phyloP scores from a whole-genome alignment of 345 rosid genomes.

The Limnanthes douglasii region DNA sequence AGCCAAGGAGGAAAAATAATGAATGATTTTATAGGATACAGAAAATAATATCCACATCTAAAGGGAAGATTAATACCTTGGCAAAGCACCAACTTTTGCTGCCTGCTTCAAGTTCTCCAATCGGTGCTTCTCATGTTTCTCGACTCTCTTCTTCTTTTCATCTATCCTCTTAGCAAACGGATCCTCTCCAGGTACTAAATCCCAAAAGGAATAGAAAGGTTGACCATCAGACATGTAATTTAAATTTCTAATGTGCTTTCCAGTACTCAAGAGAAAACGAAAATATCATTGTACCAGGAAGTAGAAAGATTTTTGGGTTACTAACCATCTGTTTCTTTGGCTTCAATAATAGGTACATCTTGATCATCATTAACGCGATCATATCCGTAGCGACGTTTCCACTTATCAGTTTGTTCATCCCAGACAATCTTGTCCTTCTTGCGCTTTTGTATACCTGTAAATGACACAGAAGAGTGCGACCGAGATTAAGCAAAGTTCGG shows the following conservation, averaged over 20 bases:
- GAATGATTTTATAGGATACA: too few species aligned
- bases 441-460: constrained; percentile 66
- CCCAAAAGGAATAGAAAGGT: background rate
- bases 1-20: too few species aligned
- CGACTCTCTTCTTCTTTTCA: constrained; percentile 66
- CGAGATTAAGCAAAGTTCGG: background rate
- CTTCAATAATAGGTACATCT: constrained; percentile 73
- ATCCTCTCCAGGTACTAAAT: constrained; percentile 72
- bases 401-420: constrained; percentile 71
- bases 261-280: too few species aligned
- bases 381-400: constrained; percentile 85
- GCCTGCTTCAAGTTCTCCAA: constrained; percentile 67
- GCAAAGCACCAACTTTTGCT: constrained; percentile 66
- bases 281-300: background rate
- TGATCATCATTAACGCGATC: constrained; percentile 88
- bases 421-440: constrained; percentile 74
- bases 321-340: constrained; percentile 74
- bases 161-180: constrained; percentile 69
- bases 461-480: constrained; percentile 7
- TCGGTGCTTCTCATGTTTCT: constrained; percentile 59
- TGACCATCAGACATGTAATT: too few species aligned
- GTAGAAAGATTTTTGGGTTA: background rate
- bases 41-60: too few species aligned
- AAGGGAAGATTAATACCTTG: too few species aligned
- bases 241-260: too few species aligned